Evolutionary conservation across 164 flowering plant species (phyloP), one percentile per base, ranked within the genome.

Genomic region (Sextonia rubra): DNA sequence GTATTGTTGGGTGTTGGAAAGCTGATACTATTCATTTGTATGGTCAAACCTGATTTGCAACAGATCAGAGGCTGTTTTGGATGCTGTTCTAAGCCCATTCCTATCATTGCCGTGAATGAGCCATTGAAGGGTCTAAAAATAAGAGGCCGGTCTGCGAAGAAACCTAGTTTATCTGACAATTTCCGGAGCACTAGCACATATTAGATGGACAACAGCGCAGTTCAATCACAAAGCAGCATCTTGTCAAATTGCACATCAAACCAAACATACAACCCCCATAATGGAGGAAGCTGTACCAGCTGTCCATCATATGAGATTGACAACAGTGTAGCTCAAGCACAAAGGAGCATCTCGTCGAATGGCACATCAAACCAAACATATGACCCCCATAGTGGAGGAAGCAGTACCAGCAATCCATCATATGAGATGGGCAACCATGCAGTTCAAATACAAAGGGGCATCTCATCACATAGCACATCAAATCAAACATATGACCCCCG

Each of bases 11-110:
- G 24, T 61, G 64, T 61, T 61, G 26, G 64, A 17, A 61, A 20
- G 73, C 60, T 69, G 72, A 68, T 74, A 44, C 83, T 79, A 73
- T 73, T 78, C 77, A 61, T 32, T 6, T 32, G 9, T 77, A 47
- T 77, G 76, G 78, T 84, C 82, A 73, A 83, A 84, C 87, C 70
- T 79, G 80, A 73, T 75, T 84, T 84, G 82, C 74, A 86, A 89
- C 97, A 87, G 94, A 78, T 84, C 97, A 92, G 93, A 76, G 86
- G 90, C 81, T 92, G 97, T 80, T 78, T 90, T 85, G 95, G 97
- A 79, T 85, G 93, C 85, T 87, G 88, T 77, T 77, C 82, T 32
- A 87, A 84, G 74, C 78, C 91, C 48, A 73, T 85, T 71, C 84
- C 88, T 12, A 77, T 88, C 65, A 85, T 81, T 73, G 83, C 90